A percentile compares a stretch with the other conserved stretches of the same genome.
phyloP scores from a whole-genome alignment of 768 basidiomycete genomes.

The Pluteus cervinus region DNA sequence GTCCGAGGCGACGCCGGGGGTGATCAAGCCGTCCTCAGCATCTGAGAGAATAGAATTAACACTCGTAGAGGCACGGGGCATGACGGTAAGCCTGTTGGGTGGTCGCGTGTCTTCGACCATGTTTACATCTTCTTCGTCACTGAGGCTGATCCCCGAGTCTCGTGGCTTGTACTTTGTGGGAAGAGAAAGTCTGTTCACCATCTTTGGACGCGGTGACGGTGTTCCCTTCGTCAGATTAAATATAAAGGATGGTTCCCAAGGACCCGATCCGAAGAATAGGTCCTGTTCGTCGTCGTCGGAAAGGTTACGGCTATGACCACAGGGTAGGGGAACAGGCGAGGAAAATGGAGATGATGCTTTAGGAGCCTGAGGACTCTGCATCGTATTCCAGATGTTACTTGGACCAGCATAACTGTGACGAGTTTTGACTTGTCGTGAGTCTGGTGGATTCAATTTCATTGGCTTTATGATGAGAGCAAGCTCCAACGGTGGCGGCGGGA shows the following conservation, averaged over 20 bases:
- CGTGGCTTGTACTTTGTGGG: conserved; percentile 68
- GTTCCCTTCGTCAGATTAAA: conserved; percentile 51
- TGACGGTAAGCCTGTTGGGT: conserved; percentile 24
- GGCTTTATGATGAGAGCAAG: conserved; percentile 21
- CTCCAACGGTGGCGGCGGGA: conserved; percentile 24
- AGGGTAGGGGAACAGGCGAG: conserved; percentile 30
- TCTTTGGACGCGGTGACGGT: conserved; percentile 46
- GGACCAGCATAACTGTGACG: conserved; percentile 66
- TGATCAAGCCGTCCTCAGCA: conserved; percentile 61
- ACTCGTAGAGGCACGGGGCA: conserved; percentile 59
- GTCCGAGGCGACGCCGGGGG: conserved; percentile 57
- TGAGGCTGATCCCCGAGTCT: conserved; percentile 59
- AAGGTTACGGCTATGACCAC: conserved; percentile 16
- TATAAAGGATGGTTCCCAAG: conserved; percentile 45
- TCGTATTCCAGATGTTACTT: conserved; percentile 32
- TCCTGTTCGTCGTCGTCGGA: conserved; percentile 48
- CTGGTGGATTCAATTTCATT: no score
- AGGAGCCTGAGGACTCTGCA: conserved; percentile 38
- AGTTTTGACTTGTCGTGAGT: conserved; percentile 24
- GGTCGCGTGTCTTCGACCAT: conserved; percentile 15
- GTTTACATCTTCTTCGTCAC: conserved; percentile 48
- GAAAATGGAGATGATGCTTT: conserved; percentile 55
- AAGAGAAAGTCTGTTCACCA: conserved; percentile 27
- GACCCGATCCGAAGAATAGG: conserved; percentile 46
- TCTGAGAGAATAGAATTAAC: conserved; percentile 56